phyloP scores from a whole-genome alignment of 768 basidiomycete species.

The Lactarius akahatsu region DNA sequence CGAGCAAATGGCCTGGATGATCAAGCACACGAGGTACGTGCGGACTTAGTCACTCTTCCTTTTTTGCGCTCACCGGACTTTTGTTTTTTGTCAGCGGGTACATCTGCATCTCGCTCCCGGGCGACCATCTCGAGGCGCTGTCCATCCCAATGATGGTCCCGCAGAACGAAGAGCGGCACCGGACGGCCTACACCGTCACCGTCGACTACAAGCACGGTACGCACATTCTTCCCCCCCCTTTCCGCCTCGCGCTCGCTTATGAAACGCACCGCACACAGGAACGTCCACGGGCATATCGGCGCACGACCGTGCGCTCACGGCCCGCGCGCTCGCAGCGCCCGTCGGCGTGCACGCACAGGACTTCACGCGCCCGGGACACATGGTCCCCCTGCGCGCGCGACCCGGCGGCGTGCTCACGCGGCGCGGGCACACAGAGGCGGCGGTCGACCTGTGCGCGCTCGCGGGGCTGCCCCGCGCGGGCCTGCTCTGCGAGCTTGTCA shows the following conservation, averaged over 20 bases:
- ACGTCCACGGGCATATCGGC: conserved; percentile 97
- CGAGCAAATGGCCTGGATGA: conserved; percentile 99
- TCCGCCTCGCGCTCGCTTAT: too few species aligned
- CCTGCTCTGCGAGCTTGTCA: conserved; percentile 92
- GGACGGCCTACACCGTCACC: conserved; percentile 94
- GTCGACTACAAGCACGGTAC: conserved; percentile 89
- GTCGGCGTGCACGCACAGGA: conserved; percentile 52
- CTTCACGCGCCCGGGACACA: conserved; percentile 91
- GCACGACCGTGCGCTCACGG: conserved; percentile 88
- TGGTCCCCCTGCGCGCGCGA: conserved; percentile 89
- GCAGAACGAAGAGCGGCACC: conserved; percentile 83
- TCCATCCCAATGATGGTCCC: conserved; percentile 94
- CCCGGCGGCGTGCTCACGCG: conserved; percentile 83
- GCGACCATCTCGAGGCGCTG: conserved; percentile 70
- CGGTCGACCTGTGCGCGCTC: conserved; percentile 81
- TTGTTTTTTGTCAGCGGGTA: conserved; percentile 67
- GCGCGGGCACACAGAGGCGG: conserved; percentile 91
- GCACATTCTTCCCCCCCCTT: conserved; percentile 28
- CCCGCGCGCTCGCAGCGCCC: conserved; percentile 72
- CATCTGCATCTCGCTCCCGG: conserved; percentile 85
- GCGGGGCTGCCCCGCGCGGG: conserved; percentile 70
- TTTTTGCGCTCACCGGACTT: conserved; percentile 15
- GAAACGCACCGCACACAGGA: conserved; percentile 43
- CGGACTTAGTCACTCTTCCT: conserved; percentile 30
- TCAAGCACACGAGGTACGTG: conserved; percentile 90